Conservation (phyloP, 2,329 filamentous ascomycete species). For the Neofusicoccum kwambonambiense region DNA sequence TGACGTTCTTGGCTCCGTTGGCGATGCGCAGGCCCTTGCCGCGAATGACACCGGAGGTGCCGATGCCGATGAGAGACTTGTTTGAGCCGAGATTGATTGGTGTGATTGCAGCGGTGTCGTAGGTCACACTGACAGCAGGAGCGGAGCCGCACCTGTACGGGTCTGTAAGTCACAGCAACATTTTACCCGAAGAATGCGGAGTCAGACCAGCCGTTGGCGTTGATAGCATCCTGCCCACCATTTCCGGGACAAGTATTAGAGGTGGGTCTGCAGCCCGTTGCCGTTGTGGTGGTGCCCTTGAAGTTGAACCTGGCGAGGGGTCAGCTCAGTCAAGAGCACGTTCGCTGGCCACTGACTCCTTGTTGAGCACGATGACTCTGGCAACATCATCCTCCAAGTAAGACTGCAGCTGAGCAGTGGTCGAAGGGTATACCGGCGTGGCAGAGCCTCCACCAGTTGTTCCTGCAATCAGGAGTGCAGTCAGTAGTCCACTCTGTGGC, state of each 20-base stretch:
- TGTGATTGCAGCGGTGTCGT: slow-evolving; percentile 53
- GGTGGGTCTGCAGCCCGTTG: slow-evolving; percentile 57
- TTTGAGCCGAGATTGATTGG: slow-evolving; percentile 56
- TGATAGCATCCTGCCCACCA: slow-evolving; percentile 60
- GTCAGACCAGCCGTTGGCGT: slow-evolving; percentile 57
- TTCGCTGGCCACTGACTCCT: slow-evolving; percentile 27
- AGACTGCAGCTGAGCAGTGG: slow-evolving; percentile 55
- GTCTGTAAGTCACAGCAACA: slow-evolving; percentile 53
- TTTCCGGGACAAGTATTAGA: slow-evolving; percentile 49
- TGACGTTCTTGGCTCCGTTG: slow-evolving; percentile 51
- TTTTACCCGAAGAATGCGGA: neutral
- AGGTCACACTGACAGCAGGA: slow-evolving; percentile 42
- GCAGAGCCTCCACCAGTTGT: slow-evolving; percentile 63
- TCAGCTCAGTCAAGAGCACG: slow-evolving; percentile 26
- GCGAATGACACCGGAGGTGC: slow-evolving; percentile 54
- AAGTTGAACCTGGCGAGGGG: slow-evolving; percentile 48
- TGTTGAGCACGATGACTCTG: slow-evolving; percentile 59
- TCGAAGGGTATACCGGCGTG: slow-evolving; percentile 53
- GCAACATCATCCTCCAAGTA: slow-evolving; percentile 57
- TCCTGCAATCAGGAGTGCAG: neutral
- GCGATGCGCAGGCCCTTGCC: slow-evolving; percentile 56
- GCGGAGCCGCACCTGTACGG: slow-evolving; percentile 50
- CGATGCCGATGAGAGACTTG: slow-evolving; percentile 58
- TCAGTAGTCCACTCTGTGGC: too few relatives aligned
- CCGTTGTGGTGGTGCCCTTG: slow-evolving; percentile 50